phyloP scores from a whole-genome alignment of 2,329 filamentous ascomycete genomes.

The Pseudogymnoascus sp. region DNA sequence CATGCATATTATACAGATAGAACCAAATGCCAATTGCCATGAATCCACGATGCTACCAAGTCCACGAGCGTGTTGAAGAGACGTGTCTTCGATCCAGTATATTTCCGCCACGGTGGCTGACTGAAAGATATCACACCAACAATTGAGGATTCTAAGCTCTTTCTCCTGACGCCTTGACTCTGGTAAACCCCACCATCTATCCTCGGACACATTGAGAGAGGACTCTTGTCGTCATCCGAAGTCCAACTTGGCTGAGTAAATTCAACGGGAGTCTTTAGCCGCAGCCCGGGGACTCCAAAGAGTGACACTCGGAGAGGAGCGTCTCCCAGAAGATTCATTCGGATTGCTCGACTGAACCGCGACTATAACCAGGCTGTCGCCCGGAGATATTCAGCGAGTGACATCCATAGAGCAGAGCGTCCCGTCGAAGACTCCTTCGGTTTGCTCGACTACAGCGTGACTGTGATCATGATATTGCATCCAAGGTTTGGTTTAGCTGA shows the following conservation, averaged over 20 bases:
- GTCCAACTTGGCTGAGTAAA: not conserved
- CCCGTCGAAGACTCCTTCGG: not conserved
- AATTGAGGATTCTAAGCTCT: not conserved
- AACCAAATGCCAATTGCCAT: not conserved
- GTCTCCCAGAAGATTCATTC: not conserved
- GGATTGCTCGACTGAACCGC: not conserved
- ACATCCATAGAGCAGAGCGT: not conserved
- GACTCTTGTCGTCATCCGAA: not conserved
- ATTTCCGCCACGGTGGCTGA: not conserved
- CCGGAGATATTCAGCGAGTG: too few species aligned
- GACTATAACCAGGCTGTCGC: not conserved
- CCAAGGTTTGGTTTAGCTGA: constrained; percentile 52
- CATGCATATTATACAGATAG: not conserved
- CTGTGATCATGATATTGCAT: not conserved
- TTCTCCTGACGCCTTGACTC: not conserved
- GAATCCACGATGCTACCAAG: not conserved
- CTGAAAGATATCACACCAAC: not conserved
- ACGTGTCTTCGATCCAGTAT: not conserved
- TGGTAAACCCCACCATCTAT: not conserved
- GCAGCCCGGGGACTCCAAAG: not conserved
- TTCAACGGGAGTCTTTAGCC: not conserved
- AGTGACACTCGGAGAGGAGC: not conserved
- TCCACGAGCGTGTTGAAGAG: not conserved
- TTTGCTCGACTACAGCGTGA: not conserved
- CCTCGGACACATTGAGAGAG: not conserved